Conservation (phyloP, 495 filamentous ascomycete genomes). For the Elasticomyces elasticus region DNA sequence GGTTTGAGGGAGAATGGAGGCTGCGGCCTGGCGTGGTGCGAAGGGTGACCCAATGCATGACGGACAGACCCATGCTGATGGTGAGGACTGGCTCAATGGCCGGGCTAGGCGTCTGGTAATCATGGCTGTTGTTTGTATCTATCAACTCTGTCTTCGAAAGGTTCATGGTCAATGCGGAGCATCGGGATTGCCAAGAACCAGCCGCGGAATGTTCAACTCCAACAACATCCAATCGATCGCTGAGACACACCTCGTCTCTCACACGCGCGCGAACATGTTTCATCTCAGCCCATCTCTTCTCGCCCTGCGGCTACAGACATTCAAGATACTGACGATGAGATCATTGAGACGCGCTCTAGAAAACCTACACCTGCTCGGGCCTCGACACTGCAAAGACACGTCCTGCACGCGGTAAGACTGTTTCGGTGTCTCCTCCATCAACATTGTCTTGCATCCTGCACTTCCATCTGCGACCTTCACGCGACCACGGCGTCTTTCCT, state of each 20-base stretch:
- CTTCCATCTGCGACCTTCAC: constrained; percentile 1
- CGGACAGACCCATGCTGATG: constrained; percentile 12
- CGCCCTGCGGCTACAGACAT: not conserved
- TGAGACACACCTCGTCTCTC: not conserved
- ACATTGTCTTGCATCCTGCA: constrained; percentile 1
- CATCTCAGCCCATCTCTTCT: not conserved
- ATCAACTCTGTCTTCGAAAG: not conserved
- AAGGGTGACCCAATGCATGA: constrained; percentile 14
- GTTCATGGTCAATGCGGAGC: not conserved
- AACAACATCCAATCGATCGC: not conserved
- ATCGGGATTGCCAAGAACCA: no score
- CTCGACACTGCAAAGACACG: not conserved
- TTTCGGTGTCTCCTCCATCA: constrained; percentile 2
- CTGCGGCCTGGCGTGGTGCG: not conserved
- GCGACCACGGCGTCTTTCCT: constrained; percentile 4
- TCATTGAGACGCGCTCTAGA: not conserved
- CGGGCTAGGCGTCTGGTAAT: constrained; percentile 21
- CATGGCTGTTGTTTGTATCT: constrained; percentile 9
- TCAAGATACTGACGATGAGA: not conserved
- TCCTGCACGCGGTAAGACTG: constrained; percentile 12
- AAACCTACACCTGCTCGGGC: not conserved
- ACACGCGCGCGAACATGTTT: not conserved
- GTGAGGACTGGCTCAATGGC: constrained; percentile 10
- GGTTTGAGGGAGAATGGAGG: constrained; percentile 10
- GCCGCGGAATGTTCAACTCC: no score